A percentile compares a stretch with the other conserved stretches of the same genome.
phyloP scores from a whole-genome alignment of 306 rosid species.

The Rosa lucieae region DNA sequence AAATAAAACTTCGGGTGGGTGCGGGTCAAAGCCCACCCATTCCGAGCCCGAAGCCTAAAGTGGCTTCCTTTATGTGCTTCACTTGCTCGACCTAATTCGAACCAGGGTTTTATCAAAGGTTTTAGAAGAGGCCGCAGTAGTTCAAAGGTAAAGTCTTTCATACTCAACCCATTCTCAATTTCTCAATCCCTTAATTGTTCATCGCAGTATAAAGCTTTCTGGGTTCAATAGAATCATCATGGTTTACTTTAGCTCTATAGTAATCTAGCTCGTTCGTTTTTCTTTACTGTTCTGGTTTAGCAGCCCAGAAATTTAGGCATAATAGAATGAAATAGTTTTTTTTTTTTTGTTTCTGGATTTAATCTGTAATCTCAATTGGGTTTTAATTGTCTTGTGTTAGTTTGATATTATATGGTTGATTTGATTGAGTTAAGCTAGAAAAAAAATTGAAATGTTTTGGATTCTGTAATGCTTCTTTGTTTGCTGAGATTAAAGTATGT shows the following conservation, averaged over 20 bases:
- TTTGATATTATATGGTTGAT: neutral
- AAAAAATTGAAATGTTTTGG: neutral
- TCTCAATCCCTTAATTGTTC: neutral
- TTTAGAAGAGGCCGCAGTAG: slow-evolving; percentile 5
- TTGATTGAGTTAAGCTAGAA: slow-evolving; percentile 4
- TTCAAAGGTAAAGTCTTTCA: neutral
- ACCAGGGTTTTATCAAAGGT: slow-evolving; percentile 13
- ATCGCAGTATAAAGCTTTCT: neutral
- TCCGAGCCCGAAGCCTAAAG: neutral
- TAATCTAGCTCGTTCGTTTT: neutral
- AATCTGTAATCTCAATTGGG: neutral
- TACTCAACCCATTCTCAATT: neutral
- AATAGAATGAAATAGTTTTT: neutral
- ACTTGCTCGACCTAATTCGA: neutral
- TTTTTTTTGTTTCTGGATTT: neutral
- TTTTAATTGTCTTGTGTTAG: neutral
- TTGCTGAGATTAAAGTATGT: neutral
- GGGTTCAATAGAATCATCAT: neutral
- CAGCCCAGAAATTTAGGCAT: neutral
- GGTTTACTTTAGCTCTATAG: neutral
- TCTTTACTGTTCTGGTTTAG: neutral
- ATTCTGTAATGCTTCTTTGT: neutral
- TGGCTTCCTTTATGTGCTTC: neutral
- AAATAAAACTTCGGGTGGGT: no score
- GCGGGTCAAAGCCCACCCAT: slow-evolving; percentile 5